These are phyloP conservation scores for Vigna mungo DNA, from an alignment of 306 rosid species.

Conservation along the genomic window DNA sequence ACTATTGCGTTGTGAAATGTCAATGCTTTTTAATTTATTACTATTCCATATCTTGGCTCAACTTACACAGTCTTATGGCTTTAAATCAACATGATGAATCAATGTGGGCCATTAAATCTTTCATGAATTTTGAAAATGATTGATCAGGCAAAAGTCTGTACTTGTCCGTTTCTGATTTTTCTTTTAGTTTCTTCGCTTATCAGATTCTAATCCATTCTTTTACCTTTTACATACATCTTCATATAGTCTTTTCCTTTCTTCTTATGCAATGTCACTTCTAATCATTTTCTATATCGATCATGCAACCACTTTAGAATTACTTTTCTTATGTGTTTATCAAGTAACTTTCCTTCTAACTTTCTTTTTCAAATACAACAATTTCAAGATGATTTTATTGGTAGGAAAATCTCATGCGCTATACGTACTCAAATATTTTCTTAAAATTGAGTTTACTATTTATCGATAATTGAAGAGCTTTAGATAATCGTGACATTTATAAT, in stretches of 20 bases:
- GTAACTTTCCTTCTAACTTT: no score
- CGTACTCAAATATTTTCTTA: no score
- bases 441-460: no score
- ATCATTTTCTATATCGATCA: no score
- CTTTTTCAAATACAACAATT: no score
- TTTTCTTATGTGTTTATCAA: no score
- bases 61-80: constrained; percentile 26
- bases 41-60: constrained; percentile 4
- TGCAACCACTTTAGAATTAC: no score
- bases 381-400: no score
- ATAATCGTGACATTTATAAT: no score
- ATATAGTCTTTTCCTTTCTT: neutral
- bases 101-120: constrained; percentile 41
- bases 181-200: neutral
- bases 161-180: neutral
- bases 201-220: neutral
- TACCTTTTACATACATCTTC: neutral
- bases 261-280: neutral
- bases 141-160: constrained; percentile 14
- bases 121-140: constrained; percentile 17
- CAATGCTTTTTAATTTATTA: constrained; percentile 28
- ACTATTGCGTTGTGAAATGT: constrained; percentile 26
- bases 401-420: no score
- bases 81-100: constrained; percentile 8
- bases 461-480: no score